Percentiles rank a stretch among this genome's conserved stretches.
phyloP scores from a whole-genome alignment of 306 rosid genomes.

The Glycyrrhiza uralensis region DNA sequence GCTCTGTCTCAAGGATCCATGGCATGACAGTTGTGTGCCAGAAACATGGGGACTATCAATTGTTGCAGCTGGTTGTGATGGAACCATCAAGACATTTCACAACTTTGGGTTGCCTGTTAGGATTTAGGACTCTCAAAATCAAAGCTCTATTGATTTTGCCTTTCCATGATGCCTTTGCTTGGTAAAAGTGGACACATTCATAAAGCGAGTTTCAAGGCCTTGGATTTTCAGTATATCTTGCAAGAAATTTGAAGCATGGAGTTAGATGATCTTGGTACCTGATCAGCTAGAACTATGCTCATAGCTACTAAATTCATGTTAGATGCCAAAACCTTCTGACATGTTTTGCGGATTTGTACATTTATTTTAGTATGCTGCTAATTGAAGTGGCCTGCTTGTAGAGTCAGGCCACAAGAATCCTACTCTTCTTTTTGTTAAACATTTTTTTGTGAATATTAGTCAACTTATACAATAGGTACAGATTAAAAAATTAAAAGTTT shows the following conservation, averaged over 20 bases:
- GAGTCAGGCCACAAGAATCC: constrained; percentile 24
- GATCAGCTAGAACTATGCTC: constrained; percentile 3
- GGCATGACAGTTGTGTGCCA: constrained; percentile 21
- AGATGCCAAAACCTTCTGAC: constrained; percentile 25
- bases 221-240: background rate
- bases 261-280: background rate
- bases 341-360: constrained; percentile 29
- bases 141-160: constrained; percentile 12
- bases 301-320: constrained; percentile 25
- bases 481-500: constrained; percentile 23
- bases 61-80: constrained; percentile 71
- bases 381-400: constrained; percentile 34
- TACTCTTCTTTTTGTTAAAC: background rate
- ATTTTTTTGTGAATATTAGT: constrained; percentile 29
- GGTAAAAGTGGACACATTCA: background rate
- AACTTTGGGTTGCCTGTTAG: constrained; percentile 86
- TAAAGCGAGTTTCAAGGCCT: constrained; percentile 1
- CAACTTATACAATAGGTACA: constrained; percentile 23
- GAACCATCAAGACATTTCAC: constrained; percentile 73
- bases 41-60: constrained; percentile 79
- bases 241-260: background rate
- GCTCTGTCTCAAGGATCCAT: constrained; percentile 10
- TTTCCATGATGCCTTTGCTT: constrained; percentile 1
- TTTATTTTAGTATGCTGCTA: constrained; percentile 12
- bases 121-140: constrained; percentile 33